phyloP scores from a whole-genome alignment of 2,329 filamentous ascomycete genomes.

The Achaetomium macrosporum region DNA sequence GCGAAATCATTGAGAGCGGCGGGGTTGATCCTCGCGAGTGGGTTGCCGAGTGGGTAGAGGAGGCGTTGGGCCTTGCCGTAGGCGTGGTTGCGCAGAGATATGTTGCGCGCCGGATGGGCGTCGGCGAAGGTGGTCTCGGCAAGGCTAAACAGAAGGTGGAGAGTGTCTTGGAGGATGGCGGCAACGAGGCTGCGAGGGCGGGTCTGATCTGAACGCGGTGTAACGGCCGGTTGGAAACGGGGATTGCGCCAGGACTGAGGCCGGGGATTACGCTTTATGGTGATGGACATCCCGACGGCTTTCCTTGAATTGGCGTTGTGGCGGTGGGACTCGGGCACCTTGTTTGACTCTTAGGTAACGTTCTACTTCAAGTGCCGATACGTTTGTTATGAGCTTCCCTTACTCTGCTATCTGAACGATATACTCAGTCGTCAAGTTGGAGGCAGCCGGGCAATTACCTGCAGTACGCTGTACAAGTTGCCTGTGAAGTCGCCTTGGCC shows the following conservation, averaged over 20 bases:
- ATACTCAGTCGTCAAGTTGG: no score
- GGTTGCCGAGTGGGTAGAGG: slow-evolving; percentile 97
- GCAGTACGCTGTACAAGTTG: no score
- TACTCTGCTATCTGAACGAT: no score
- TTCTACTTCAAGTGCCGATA: no score
- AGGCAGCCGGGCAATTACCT: no score
- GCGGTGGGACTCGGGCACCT: no score
- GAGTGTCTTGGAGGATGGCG: slow-evolving; percentile 50
- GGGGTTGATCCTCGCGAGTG: slow-evolving; percentile 90
- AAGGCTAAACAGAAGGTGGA: slow-evolving; percentile 57
- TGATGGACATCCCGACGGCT: no score
- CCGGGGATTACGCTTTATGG: no score
- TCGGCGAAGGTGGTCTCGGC: slow-evolving; percentile 69
- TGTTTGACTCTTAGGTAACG: no score
- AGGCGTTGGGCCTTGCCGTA: slow-evolving; percentile 68
- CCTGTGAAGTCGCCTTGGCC: no score
- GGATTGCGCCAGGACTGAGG: background rate
- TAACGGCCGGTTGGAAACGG: background rate
- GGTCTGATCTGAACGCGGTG: slow-evolving; percentile 39
- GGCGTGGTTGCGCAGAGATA: slow-evolving; percentile 92
- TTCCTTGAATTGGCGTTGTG: no score
- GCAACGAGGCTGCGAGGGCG: slow-evolving; percentile 55
- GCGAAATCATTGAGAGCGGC: slow-evolving; percentile 69
- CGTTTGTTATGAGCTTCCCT: no score
- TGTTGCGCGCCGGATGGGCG: slow-evolving; percentile 90